Conservation (phyloP, 2,329 filamentous ascomycete species). For the Trichoderma arundinaceum region DNA sequence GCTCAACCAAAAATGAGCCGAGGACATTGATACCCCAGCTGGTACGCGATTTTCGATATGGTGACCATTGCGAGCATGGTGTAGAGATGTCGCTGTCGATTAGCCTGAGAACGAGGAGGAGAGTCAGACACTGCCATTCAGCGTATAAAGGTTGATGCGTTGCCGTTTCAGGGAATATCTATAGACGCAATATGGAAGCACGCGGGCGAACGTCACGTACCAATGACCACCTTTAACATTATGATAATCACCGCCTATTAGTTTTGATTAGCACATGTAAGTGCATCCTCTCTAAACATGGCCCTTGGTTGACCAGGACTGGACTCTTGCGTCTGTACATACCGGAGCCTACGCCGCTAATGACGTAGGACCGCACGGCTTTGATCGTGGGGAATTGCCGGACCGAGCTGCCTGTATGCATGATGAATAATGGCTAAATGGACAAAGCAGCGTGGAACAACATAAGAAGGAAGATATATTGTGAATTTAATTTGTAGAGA, state of each 20-base stretch:
- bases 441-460: neutral
- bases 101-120: conserved; percentile 63
- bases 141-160: no score
- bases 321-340: conserved; percentile 15
- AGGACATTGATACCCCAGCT: conserved; percentile 96
- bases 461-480: conserved; percentile 1
- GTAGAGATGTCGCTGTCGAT: conserved; percentile 92
- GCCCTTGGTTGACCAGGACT: neutral
- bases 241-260: conserved; percentile 75
- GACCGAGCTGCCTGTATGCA: conserved; percentile 50
- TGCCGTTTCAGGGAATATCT: neutral
- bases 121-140: neutral
- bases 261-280: neutral
- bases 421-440: conserved; percentile 35
- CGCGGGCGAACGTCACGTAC: conserved; percentile 48
- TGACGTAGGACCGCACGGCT: conserved; percentile 63
- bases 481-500: conserved; percentile 13
- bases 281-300: neutral
- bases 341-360: conserved; percentile 44
- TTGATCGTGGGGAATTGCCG: conserved; percentile 75
- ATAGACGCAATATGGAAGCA: no score
- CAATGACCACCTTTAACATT: conserved; percentile 76
- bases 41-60: conserved; percentile 85
- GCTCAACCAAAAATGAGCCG: conserved; percentile 88
- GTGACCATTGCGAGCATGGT: conserved; percentile 71